Evolutionary conservation across 192 early-diverging fungal genomes (phyloP).

Genomic region (Rhizophlyctis rosea): DNA sequence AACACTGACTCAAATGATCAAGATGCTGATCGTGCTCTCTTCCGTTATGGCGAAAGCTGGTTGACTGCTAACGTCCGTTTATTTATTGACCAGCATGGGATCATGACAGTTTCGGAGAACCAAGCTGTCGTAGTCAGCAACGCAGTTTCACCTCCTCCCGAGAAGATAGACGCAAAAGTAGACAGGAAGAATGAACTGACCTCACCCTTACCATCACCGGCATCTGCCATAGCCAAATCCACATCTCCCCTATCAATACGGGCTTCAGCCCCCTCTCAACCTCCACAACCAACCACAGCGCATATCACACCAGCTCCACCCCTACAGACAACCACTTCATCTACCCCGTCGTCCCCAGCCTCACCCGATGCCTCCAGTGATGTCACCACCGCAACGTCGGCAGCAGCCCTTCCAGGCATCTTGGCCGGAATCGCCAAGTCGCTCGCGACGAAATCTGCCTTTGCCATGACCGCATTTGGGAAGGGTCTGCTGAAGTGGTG

Average conservation of each 20-base stretch:
- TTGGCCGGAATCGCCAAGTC: constrained; percentile 35
- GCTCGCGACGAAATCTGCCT: constrained; percentile 30
- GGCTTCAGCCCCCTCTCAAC: neutral
- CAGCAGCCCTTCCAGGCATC: constrained; percentile 19
- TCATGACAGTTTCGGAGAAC: no score
- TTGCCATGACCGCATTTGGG: constrained; percentile 28
- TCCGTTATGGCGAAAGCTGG: no score
- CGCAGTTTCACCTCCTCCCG: neutral
- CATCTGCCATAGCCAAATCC: no score
- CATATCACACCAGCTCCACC: no score
- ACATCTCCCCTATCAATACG: no score
- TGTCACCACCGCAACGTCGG: neutral
- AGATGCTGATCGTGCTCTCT: no score
- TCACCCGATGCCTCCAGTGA: neutral
- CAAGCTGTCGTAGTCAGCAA: neutral
- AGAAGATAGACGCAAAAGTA: no score
- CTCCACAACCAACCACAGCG: neutral
- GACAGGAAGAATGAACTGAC: no score
- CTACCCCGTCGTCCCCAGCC: neutral
- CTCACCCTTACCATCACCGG: neutral
- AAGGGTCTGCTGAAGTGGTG: constrained; percentile 50
- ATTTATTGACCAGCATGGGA: no score
- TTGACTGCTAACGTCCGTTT: no score
- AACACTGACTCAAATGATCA: no score
- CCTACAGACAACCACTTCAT: neutral